Evolutionary conservation across 2,329 filamentous ascomycete species (phyloP).

Genomic region (Penicillium hordei): DNA sequence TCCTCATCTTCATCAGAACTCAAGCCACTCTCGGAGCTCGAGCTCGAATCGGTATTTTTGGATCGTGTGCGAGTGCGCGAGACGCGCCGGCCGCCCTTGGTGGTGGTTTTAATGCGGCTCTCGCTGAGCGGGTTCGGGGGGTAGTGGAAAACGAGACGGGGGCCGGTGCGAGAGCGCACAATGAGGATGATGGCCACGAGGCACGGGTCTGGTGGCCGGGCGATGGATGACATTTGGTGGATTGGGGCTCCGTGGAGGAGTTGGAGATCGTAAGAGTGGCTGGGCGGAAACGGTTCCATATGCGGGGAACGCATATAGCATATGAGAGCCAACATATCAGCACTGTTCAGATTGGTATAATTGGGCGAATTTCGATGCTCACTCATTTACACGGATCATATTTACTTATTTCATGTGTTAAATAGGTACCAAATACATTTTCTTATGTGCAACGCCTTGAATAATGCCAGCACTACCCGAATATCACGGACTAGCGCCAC

Average conservation of each 20-base stretch:
- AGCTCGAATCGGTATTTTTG: slow-evolving; percentile 41
- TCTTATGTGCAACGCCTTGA: slow-evolving; percentile 22
- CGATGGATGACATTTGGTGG: slow-evolving; percentile 46
- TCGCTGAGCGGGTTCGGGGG: slow-evolving; percentile 58
- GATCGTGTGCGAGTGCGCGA: slow-evolving; percentile 34
- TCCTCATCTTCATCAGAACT: slow-evolving; percentile 45
- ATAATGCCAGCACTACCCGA: slow-evolving; percentile 16
- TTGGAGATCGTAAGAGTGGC: slow-evolving; percentile 21
- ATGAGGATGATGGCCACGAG: slow-evolving; percentile 72
- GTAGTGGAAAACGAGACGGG: slow-evolving; percentile 83
- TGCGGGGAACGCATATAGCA: slow-evolving; percentile 14
- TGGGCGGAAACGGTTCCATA: slow-evolving; percentile 21
- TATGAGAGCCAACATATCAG: background rate
- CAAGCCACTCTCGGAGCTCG: slow-evolving; percentile 39
- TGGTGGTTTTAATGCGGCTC: slow-evolving; percentile 37
- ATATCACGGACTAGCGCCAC: slow-evolving; percentile 1
- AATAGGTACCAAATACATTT: slow-evolving; percentile 13
- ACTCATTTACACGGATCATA: background rate
- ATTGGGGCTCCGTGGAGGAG: slow-evolving; percentile 9
- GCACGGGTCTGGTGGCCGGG: slow-evolving; percentile 54
- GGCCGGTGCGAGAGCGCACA: slow-evolving; percentile 73
- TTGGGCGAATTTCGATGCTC: background rate
- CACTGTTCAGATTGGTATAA: background rate
- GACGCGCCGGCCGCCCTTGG: slow-evolving; percentile 34
- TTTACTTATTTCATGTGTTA: background rate